Evolutionary conservation across 345 rosid species (phyloP), one percentile per base, ranked within the genome.

Genomic region (Reutealis trisperma): DNA sequence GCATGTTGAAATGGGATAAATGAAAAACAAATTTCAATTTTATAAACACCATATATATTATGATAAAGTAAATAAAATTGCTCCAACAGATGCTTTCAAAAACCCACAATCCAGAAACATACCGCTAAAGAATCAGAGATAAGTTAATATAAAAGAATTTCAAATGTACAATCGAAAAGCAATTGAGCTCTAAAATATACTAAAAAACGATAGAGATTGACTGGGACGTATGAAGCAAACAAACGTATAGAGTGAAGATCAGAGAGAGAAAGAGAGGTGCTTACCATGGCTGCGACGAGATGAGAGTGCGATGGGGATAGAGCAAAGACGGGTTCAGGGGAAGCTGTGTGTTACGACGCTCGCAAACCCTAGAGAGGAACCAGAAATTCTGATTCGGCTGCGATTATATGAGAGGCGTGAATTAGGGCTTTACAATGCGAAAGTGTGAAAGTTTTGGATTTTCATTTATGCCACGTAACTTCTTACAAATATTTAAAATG

Each of bases 231-330:
- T 24, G 15, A 9, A 60, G 41, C 21, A 44, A 18, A 6, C 12
- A 9, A n/a, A 73, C 5, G 27, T 37, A 37, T 5, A 7, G 41
- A 37, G 4, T 34, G 41, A 3, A 34, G 41, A n/a, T n/a, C 5
- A 11, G 16, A 21, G 37, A 63, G 11, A 19, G 2, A 30, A 3
- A 30, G 21, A 64, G 55, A 42, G 19, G 24, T 13, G 22, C 77
- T 71, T 76, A 83, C 85, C 85, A 83, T 83, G 78, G 81, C 73
- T 42, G 74, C 75, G 37, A 58, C 7, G 45, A 11, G 54, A 34
- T 19, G 19, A 67, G 45, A 42, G 11, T 10, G 57, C 44, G 70
- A 30, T 45, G 34, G 51, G 19, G 15, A 58, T 18, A n/a, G 7
- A 8, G 25, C 51, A 16, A 3, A 25, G 5, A 13, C 51, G 70